A percentile compares a stretch with the other conserved stretches of the same genome.
phyloP scores from a whole-genome alignment of 331 rosid genomes.

The Quercus phellos region DNA sequence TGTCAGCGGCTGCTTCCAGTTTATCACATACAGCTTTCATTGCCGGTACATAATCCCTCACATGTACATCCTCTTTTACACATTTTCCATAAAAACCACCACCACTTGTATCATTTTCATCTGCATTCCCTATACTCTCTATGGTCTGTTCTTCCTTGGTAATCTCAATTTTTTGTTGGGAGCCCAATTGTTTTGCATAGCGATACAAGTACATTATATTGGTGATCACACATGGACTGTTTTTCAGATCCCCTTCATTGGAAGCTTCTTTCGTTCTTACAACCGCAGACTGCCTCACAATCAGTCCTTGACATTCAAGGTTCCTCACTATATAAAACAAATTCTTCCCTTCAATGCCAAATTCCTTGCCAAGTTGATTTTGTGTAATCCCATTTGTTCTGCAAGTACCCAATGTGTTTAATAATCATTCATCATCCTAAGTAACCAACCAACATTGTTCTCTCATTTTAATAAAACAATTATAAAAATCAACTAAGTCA shows the following conservation, averaged over 20 bases:
- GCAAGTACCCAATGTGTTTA: constrained; percentile 14
- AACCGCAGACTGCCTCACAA: constrained; percentile 65
- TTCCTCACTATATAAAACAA: constrained; percentile 58
- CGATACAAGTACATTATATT: constrained; percentile 73
- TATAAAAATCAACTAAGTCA: not conserved
- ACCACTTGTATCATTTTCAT: constrained; percentile 17
- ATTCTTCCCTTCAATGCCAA: constrained; percentile 58
- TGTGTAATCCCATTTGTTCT: constrained; percentile 70
- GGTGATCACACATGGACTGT: constrained; percentile 46
- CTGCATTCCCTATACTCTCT: constrained; percentile 19
- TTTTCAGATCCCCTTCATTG: constrained; percentile 43
- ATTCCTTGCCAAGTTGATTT: constrained; percentile 57
- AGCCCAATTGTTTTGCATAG: constrained; percentile 56
- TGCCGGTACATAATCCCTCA: constrained; percentile 69
- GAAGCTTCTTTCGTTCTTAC: constrained; percentile 57
- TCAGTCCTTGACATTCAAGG: constrained; percentile 79
- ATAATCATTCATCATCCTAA: constrained; percentile 5
- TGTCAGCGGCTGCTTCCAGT: constrained; percentile 74
- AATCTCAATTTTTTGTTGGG: constrained; percentile 66
- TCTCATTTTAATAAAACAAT: not conserved
- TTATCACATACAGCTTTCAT: constrained; percentile 64
- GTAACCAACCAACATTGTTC: not conserved
- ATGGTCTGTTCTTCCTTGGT: constrained; percentile 37
- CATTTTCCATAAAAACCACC: constrained; percentile 21
- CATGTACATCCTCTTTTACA: constrained; percentile 48